A percentile compares a stretch with the other conserved stretches of the same genome.
Evolutionary conservation across 192 early-diverging fungal species (phyloP).

Genomic region (Phlyctochytrium arcticum): DNA sequence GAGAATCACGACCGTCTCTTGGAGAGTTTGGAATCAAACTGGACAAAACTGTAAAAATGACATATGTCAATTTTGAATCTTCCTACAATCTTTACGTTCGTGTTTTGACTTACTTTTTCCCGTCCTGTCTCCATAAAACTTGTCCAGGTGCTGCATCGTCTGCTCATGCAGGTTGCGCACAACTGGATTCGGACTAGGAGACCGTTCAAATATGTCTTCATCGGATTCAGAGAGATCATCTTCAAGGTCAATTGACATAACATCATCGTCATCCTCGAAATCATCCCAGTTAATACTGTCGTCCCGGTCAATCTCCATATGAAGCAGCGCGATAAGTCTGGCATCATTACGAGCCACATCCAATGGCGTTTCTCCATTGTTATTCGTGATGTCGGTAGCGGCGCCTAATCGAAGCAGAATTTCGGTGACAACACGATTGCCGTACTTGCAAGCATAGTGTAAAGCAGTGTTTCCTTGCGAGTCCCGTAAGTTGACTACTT

Average conservation of each 20-base stretch:
- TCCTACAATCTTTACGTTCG: not conserved
- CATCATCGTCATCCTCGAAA: not conserved
- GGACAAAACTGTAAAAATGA: not conserved
- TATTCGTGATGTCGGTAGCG: not conserved
- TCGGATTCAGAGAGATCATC: conserved; percentile 3
- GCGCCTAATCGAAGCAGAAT: conserved; percentile 17
- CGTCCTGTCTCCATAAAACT: conserved; percentile 12
- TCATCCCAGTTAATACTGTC: not conserved
- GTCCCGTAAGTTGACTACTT: conserved; percentile 14
- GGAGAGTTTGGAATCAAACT: conserved; percentile 4
- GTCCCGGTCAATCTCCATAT: not conserved
- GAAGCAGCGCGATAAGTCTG: conserved; percentile 4
- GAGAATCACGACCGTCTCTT: too few species aligned
- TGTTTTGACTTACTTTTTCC: conserved; percentile 5
- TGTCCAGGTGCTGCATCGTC: conserved; percentile 7
- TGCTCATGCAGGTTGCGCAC: conserved; percentile 6
- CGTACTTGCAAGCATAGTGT: conserved; percentile 24
- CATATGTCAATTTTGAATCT: not conserved
- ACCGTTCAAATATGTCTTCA: conserved; percentile 1
- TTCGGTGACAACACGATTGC: not conserved
- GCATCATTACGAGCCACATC: conserved; percentile 15
- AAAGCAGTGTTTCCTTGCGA: conserved; percentile 25
- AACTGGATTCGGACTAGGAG: conserved; percentile 6
- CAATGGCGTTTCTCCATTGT: not conserved
- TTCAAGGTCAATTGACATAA: not conserved